These are phyloP conservation scores for Psidium guajava DNA, from an alignment of 345 rosid species.

Conservation along the genomic window DNA sequence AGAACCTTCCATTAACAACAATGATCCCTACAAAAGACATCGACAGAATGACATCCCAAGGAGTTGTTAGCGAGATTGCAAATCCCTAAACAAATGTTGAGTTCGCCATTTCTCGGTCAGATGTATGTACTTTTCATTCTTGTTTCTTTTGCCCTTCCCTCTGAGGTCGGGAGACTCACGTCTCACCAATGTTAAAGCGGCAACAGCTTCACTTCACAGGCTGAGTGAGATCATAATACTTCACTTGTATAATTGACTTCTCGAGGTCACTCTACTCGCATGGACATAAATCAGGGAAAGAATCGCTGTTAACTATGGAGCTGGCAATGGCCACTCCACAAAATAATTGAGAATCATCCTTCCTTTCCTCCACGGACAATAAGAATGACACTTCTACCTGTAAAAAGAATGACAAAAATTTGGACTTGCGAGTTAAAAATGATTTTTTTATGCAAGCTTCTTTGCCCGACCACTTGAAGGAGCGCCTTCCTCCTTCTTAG, in stretches of 20 bases:
- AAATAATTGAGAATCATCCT: constrained; percentile 10
- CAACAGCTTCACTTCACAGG: not conserved
- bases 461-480: constrained; percentile 85
- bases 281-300: not conserved
- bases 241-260: not conserved
- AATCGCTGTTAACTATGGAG: constrained; percentile 13
- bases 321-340: constrained; percentile 25
- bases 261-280: not conserved
- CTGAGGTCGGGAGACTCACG: not conserved
- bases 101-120: not conserved
- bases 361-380: constrained; percentile 12
- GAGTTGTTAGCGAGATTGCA: not conserved
- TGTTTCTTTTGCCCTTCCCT: not conserved
- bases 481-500: constrained; percentile 69
- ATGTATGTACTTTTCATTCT: not conserved
- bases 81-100: not conserved
- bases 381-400: constrained; percentile 24
- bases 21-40: not conserved
- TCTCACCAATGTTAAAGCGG: not conserved
- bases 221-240: not conserved
- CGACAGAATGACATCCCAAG: not conserved
- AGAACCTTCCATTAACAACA: not conserved
- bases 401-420: constrained; percentile 23
- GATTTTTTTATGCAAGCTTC: constrained; percentile 66
- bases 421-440: not conserved